Evolutionary conservation across 192 early-diverging fungal species (phyloP), one percentile per base, ranked within the genome.

Genomic region (Mortierella claussenii): DNA sequence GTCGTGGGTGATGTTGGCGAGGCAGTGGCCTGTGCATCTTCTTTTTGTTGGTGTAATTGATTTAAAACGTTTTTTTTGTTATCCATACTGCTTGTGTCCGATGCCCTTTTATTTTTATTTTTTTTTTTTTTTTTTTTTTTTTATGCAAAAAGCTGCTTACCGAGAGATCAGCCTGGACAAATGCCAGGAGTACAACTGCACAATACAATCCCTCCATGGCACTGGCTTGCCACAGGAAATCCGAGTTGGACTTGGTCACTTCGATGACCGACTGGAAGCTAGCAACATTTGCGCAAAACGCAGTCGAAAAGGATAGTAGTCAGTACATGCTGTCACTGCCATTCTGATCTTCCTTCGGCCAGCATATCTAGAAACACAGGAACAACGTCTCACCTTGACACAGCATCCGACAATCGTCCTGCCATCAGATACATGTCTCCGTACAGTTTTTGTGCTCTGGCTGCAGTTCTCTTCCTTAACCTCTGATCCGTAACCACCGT

Each of bases 141-240:
- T n/a, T n/a, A n/a, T n/a, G 18, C 26, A 52, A 30, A 2, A 26
- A 23, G 45, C 17, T 24, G 24, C 56, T 78, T 81, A 92, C 91
- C 57, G 84, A 82, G 54, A 87, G 55, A 40, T 90, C 91, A 28
- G 89, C 78, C 53, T 89, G 88, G 21, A 87, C 75, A 58, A 89
- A 71, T 9, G 87, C 81, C 20, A 83, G 58, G 3, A 95, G 62
- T 5, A 92, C 59, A 33, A 85, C 79, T 0, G 90, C 88, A 64
- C 86, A 87, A 30, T 86, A 81, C 20, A 88, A 80, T 15, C 88
- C 87, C 71, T 95, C 93, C 69, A 90, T 78, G 1, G 92, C 88
- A 31, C 88, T 85, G 11, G 84, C 92, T 55, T 89, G 85, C 93
- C 93, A 95, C 40, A 89, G 69, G 73, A 84, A 92, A 79, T 95